Evolutionary conservation across 805 yeast genomes (phyloP).

Genomic region (Martiniozyma abietophila): DNA sequence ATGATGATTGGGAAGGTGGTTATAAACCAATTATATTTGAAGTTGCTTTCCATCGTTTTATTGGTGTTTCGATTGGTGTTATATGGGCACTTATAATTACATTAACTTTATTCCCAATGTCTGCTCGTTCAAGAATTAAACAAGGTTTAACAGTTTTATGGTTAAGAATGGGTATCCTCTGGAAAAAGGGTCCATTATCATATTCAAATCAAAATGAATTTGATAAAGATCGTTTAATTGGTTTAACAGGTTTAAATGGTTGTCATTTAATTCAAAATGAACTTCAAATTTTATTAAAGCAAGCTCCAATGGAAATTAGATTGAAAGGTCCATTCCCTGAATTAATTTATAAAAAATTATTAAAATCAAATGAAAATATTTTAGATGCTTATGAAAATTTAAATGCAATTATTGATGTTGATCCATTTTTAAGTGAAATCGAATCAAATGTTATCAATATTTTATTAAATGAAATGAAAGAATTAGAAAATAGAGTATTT

Average conservation of each 20-base stretch:
- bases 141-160: constrained; percentile 59
- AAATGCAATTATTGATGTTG: constrained; percentile 57
- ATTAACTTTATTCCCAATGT: constrained; percentile 56
- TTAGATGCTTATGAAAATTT: constrained; percentile 71
- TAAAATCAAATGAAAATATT: constrained; percentile 51
- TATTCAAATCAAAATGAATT: constrained; percentile 27
- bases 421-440: constrained; percentile 40
- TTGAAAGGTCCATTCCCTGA: constrained; percentile 65
- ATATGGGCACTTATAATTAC: constrained; percentile 71
- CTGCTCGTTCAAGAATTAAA: constrained; percentile 63
- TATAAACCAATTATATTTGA: constrained; percentile 57
- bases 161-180: constrained; percentile 71
- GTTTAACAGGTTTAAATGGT: constrained; percentile 33
- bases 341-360: constrained; percentile 38
- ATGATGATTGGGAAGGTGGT: constrained; percentile 60
- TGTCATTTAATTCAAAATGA: constrained; percentile 50
- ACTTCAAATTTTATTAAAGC: constrained; percentile 49
- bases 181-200: constrained; percentile 68
- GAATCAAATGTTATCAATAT: constrained; percentile 49
- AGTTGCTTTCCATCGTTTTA: constrained; percentile 70
- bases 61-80: constrained; percentile 65
- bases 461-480: constrained; percentile 50
- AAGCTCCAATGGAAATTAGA: constrained; percentile 69
- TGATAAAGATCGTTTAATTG: constrained; percentile 26
- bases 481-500: constrained; percentile 64